A percentile compares a stretch with the other conserved stretches of the same genome.
Conservation (phyloP, 331 rosid species). For the Arachis monticola region DNA sequence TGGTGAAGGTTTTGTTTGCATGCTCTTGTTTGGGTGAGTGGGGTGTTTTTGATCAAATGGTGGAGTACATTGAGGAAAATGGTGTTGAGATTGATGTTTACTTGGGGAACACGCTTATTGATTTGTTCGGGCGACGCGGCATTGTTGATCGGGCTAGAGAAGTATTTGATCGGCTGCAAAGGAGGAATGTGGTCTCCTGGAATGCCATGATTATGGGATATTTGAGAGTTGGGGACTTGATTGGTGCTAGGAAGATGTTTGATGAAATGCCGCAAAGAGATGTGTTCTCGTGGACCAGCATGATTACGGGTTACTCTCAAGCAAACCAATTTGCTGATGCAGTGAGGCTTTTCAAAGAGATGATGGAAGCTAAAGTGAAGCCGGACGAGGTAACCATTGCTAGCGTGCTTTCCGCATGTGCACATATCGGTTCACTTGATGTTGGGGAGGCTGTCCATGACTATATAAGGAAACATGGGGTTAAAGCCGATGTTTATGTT, state of each 20-base stretch:
- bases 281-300: constrained; percentile 53
- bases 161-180: constrained; percentile 46
- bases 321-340: constrained; percentile 45
- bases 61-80: constrained; percentile 47
- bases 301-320: constrained; percentile 52
- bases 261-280: constrained; percentile 48
- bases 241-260: constrained; percentile 43
- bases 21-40: constrained; percentile 43
- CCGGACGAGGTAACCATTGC: constrained; percentile 47
- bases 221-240: constrained; percentile 43
- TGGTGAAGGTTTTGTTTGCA: constrained; percentile 49
- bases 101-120: constrained; percentile 52
- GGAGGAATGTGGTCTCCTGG: constrained; percentile 49
- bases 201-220: constrained; percentile 50
- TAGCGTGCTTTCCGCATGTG: constrained; percentile 52
- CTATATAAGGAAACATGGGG: constrained; percentile 40
- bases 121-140: constrained; percentile 48
- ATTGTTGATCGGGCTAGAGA: constrained; percentile 40
- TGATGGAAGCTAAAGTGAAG: constrained; percentile 56
- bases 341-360: constrained; percentile 49
- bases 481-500: constrained; percentile 50
- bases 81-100: constrained; percentile 48
- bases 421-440: constrained; percentile 52
- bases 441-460: constrained; percentile 53
- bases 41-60: constrained; percentile 47